A percentile compares a stretch with the other conserved stretches of the same genome.
phyloP scores from a whole-genome alignment of 2,329 filamentous ascomycete genomes.

The Diaporthe citri region DNA sequence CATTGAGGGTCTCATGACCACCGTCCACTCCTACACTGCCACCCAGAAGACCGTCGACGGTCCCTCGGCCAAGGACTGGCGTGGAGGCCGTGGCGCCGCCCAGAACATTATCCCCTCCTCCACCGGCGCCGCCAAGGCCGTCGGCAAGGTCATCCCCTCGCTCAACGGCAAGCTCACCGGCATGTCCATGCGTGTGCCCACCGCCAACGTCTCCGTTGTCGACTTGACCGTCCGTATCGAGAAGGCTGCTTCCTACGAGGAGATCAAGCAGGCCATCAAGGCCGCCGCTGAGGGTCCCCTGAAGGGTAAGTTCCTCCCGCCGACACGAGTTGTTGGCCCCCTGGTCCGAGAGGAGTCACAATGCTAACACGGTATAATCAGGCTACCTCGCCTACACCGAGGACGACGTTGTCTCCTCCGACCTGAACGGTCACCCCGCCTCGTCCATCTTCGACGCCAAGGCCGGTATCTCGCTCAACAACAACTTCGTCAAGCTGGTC shows the following conservation, averaged over 20 bases:
- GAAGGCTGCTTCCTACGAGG: slow-evolving; percentile 88
- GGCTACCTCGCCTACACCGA: slow-evolving; percentile 95
- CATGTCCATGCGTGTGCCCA: slow-evolving; percentile 99
- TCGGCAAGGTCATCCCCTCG: slow-evolving; percentile 98
- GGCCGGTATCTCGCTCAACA: slow-evolving; percentile 98
- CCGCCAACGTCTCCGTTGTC: slow-evolving; percentile 98
- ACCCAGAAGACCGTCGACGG: slow-evolving; percentile 99
- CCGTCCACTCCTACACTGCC: slow-evolving; percentile 99
- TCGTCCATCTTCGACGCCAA: slow-evolving; percentile 99
- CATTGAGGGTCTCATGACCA: slow-evolving; percentile 99
- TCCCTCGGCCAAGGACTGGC: slow-evolving; percentile 98
- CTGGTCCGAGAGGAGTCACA: not conserved
- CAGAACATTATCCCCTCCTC: slow-evolving; percentile 99
- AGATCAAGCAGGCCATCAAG: slow-evolving; percentile 96
- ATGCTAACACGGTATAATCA: slow-evolving; percentile 51
- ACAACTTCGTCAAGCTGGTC: slow-evolving; percentile 99
- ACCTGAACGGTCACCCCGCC: slow-evolving; percentile 91
- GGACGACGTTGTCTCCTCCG: slow-evolving; percentile 94
- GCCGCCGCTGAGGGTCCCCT: slow-evolving; percentile 84
- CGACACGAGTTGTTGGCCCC: not conserved
- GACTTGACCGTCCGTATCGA: slow-evolving; percentile 95
- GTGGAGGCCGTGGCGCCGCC: slow-evolving; percentile 97
- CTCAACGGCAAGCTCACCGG: slow-evolving; percentile 99
- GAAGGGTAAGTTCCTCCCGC: slow-evolving; percentile 76
- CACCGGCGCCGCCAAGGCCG: slow-evolving; percentile 99